phyloP scores from a whole-genome alignment of 176 grass and related monocot species.

The Guadua angustifolia region DNA sequence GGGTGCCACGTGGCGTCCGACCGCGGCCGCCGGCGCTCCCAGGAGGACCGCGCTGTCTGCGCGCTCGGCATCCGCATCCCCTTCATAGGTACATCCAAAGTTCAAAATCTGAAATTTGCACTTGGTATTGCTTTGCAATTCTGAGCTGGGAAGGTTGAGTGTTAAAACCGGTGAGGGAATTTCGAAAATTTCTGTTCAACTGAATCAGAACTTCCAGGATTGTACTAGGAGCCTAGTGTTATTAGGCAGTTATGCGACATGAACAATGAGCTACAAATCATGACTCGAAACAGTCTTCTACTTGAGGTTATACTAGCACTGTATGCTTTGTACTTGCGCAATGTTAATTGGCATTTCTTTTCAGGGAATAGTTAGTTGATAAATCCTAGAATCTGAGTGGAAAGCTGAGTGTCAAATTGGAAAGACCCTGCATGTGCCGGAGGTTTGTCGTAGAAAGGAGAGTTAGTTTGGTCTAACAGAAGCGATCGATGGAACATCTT shows the following conservation, averaged over 20 bases:
- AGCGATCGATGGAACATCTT: background rate
- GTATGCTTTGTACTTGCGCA: background rate
- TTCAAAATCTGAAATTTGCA: background rate
- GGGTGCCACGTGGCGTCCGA: no score
- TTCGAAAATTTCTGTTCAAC: background rate
- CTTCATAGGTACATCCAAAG: constrained; percentile 51
- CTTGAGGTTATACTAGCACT: background rate
- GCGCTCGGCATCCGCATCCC: constrained; percentile 88
- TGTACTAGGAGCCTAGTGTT: background rate
- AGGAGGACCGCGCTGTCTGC: constrained; percentile 83
- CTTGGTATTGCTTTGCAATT: background rate
- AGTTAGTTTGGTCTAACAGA: background rate
- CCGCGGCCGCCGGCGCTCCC: constrained; percentile 45
- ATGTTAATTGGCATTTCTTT: background rate
- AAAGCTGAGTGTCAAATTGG: background rate
- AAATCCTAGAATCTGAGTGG: background rate
- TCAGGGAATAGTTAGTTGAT: background rate
- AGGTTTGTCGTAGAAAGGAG: background rate
- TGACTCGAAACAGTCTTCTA: background rate
- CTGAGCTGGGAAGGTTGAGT: background rate
- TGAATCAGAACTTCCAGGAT: background rate
- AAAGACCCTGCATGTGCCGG: background rate
- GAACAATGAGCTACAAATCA: background rate
- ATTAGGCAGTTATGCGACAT: background rate
- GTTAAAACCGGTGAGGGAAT: background rate